These are phyloP conservation scores for Hypoxylon fuscum DNA, from an alignment of 495 filamentous ascomycete genomes.

Conservation along the genomic window DNA sequence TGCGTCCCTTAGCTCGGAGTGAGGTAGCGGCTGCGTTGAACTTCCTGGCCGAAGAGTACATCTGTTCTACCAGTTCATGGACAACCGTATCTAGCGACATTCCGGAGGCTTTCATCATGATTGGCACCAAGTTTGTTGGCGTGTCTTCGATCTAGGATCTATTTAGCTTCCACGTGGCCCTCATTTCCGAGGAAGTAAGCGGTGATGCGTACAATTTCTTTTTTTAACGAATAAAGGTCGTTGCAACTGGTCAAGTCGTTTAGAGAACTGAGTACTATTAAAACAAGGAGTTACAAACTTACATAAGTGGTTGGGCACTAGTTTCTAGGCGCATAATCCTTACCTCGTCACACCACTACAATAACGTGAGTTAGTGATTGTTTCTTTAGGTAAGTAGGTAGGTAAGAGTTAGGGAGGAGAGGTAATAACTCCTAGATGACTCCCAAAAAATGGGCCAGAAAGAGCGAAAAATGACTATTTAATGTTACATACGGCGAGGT, in stretches of 20 bases:
- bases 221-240: constrained; percentile 17
- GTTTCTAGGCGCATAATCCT: constrained; percentile 3
- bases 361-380: too few relatives aligned
- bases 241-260: constrained; percentile 1
- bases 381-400: too few relatives aligned
- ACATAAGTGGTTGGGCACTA: constrained; percentile 9
- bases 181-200: neutral
- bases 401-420: too few relatives aligned
- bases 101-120: constrained; percentile 2
- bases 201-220: constrained; percentile 10
- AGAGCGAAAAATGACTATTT: too few relatives aligned
- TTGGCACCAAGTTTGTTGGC: constrained; percentile 10
- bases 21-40: constrained; percentile 9
- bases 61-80: neutral
- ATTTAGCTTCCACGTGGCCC: neutral
- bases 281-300: neutral
- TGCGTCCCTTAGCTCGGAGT: constrained; percentile 5
- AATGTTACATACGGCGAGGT: too few relatives aligned
- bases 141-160: constrained; percentile 6
- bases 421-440: too few relatives aligned
- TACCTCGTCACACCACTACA: constrained; percentile 15
- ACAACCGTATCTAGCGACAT: constrained; percentile 8
- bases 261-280: neutral
- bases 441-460: too few relatives aligned
- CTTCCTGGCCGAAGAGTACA: constrained; percentile 11